Base-by-base conservation (phyloP, 495 filamentous ascomycete genomes). In the Podospora conica region DNA sequence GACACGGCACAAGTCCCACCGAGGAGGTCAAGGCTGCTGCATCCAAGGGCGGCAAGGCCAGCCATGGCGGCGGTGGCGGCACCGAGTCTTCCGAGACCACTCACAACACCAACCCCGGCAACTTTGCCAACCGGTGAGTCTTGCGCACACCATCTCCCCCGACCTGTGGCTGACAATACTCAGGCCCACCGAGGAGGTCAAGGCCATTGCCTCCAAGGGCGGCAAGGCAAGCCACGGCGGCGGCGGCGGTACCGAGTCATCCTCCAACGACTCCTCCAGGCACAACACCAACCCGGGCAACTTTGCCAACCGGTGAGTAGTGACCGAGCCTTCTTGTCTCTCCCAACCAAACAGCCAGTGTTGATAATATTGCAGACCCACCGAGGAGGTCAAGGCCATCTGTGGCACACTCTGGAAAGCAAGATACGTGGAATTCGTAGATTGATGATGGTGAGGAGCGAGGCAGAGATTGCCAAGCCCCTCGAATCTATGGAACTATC, bases 281-380 rank as follows among this genome's bases (percentile, higher is more conserved):
- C 29, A 55, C 29, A 82, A 87, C 69, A 75, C 75, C 33, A 90
- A 89, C 68, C 84, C 85, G 55, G 81, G 81, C 22, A 87, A 88
- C 73, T 88, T 89, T 75, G 82, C 84, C 77, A 88, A 88, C 76
- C 83, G 83, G 66, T 74, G 61, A 59, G n/a, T n/a, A n/a, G n/a
- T n/a, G n/a, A n/a, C n/a, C n/a, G n/a, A n/a, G n/a, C n/a, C n/a
- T n/a, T 48, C 27, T 24, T 20, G 15, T 29, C 33, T 22, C 20
- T 25, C 3, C 7, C 24, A 15, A 23, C 28, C 55, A n/a, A n/a
- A n/a, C n/a, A n/a, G n/a, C n/a, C n/a, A n/a, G n/a, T 31, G 3
- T 3, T 53, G 11, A 20, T 8, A 27, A 27, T 53, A 12, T 9
- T 3, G n/a, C 63, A 74, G 73, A 18, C 78, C 85, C 62, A 82